phyloP scores from a whole-genome alignment of 2,329 filamentous ascomycete genomes.

The Verticillium dahliae region DNA sequence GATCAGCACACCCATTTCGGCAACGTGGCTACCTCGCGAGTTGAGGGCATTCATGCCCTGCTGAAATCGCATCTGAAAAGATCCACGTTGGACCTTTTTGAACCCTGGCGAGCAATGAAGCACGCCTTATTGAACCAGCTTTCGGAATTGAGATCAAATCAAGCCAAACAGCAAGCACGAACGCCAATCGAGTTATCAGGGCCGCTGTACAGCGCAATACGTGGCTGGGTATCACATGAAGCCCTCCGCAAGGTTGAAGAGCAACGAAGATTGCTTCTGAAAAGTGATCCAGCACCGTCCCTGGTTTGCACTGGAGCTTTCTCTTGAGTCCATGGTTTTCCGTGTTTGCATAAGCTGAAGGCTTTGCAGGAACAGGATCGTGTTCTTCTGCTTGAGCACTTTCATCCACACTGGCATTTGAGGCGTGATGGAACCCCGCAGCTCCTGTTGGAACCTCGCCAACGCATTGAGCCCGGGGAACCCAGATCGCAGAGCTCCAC shows the following conservation, averaged over 20 bases:
- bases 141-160: slow-evolving; percentile 2
- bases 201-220: slow-evolving; percentile 1
- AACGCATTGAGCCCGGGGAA: slow-evolving; percentile 3
- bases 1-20: slow-evolving; percentile 11
- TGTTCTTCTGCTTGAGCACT: slow-evolving; percentile 8
- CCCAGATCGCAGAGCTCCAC: slow-evolving; percentile 2
- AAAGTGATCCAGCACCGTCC: background rate
- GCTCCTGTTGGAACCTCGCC: slow-evolving; percentile 8
- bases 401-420: slow-evolving; percentile 12
- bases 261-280: slow-evolving; percentile 7
- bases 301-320: slow-evolving; percentile 9
- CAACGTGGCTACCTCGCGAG: slow-evolving; percentile 10
- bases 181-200: slow-evolving; percentile 3
- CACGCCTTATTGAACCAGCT: slow-evolving; percentile 4
- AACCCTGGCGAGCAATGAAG: slow-evolving; percentile 7
- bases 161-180: slow-evolving; percentile 4
- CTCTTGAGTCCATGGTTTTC: slow-evolving; percentile 4
- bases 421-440: slow-evolving; percentile 1
- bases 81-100: slow-evolving; percentile 5
- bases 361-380: slow-evolving; percentile 4
- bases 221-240: slow-evolving; percentile 11
- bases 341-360: slow-evolving; percentile 7
- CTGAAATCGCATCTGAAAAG: slow-evolving; percentile 10
- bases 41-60: slow-evolving; percentile 11
- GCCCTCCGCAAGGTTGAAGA: slow-evolving; percentile 12